These are phyloP conservation scores for Oryza brachyantha DNA, from an alignment of 176 grass and related monocot genomes.

Conservation along the genomic window DNA sequence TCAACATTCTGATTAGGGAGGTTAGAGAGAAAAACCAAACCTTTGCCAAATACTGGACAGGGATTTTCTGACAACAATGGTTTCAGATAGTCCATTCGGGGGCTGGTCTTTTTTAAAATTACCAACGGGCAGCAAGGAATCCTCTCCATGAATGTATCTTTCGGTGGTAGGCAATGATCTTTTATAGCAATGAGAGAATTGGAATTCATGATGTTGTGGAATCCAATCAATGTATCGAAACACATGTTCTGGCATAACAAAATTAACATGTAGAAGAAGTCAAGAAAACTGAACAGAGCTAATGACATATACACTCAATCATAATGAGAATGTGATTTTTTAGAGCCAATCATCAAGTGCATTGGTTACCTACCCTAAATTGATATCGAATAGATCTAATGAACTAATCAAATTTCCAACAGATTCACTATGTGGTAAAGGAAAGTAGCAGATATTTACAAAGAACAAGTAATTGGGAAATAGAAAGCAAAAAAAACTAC, in stretches of 20 bases:
- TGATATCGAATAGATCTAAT: not conserved
- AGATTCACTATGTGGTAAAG: not conserved
- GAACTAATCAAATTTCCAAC: not conserved
- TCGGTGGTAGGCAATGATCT: constrained; percentile 13
- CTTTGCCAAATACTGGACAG: constrained; percentile 36
- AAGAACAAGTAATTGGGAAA: not conserved
- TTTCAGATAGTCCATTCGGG: constrained; percentile 16
- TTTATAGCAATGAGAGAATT: constrained; percentile 25
- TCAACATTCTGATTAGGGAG: constrained; percentile 14
- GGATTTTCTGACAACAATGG: constrained; percentile 3
- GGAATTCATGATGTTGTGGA: constrained; percentile 21
- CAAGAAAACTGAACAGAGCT: not conserved
- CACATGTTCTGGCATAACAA: constrained; percentile 39
- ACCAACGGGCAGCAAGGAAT: constrained; percentile 1
- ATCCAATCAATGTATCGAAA: constrained; percentile 41
- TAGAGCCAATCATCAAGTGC: not conserved
- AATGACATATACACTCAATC: not conserved
- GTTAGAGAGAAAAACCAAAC: constrained; percentile 28
- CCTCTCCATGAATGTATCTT: constrained; percentile 12
- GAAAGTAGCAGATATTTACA: not conserved
- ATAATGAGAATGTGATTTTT: not conserved
- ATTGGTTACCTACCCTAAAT: not conserved
- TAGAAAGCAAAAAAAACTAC: not conserved
- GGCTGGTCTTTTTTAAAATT: constrained; percentile 12
- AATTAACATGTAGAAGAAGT: not conserved